These are phyloP conservation scores for Filobasidium uniguttulatum DNA, from an alignment of 1,284 basidiomycete species.

Conservation along the genomic window DNA sequence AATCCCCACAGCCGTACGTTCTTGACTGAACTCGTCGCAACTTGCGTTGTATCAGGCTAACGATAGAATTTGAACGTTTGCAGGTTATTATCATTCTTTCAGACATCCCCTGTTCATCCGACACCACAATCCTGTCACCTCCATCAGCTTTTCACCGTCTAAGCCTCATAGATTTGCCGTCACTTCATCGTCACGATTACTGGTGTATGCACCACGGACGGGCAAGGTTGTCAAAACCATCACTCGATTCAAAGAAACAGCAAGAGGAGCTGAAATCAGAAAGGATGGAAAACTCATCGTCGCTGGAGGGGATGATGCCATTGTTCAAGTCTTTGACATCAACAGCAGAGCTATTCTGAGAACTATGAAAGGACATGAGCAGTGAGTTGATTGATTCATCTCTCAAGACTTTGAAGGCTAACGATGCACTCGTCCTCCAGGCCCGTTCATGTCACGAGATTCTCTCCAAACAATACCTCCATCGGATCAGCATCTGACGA, in stretches of 20 bases:
- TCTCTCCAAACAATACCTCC: conserved; percentile 70
- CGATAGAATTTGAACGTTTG: background rate
- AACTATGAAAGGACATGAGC: conserved; percentile 80
- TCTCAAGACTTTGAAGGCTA: background rate
- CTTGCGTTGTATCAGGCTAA: too few relatives aligned
- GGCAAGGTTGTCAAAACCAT: conserved; percentile 94
- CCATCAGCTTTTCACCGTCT: conserved; percentile 71
- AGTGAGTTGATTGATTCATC: conserved; percentile 37
- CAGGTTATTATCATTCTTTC: conserved; percentile 34
- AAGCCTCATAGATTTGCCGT: conserved; percentile 89
- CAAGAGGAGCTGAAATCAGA: conserved; percentile 71
- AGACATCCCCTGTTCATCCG: conserved; percentile 49
- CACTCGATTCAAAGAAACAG: conserved; percentile 90
- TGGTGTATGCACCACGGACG: conserved; percentile 90
- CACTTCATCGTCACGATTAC: conserved; percentile 81
- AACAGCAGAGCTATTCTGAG: conserved; percentile 87
- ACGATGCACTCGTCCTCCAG: conserved; percentile 21
- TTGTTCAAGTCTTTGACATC: conserved; percentile 95
- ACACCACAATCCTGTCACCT: conserved; percentile 85
- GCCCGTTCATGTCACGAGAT: conserved; percentile 86
- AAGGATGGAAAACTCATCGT: conserved; percentile 88
- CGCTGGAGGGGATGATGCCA: conserved; percentile 84
- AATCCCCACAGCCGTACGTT: conserved; percentile 32
- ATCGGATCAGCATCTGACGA: conserved; percentile 94
- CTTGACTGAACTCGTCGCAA: background rate